These are phyloP conservation scores for Chaetomium sp. DNA, from an alignment of 2,329 filamentous ascomycete species.

Conservation along the genomic window DNA sequence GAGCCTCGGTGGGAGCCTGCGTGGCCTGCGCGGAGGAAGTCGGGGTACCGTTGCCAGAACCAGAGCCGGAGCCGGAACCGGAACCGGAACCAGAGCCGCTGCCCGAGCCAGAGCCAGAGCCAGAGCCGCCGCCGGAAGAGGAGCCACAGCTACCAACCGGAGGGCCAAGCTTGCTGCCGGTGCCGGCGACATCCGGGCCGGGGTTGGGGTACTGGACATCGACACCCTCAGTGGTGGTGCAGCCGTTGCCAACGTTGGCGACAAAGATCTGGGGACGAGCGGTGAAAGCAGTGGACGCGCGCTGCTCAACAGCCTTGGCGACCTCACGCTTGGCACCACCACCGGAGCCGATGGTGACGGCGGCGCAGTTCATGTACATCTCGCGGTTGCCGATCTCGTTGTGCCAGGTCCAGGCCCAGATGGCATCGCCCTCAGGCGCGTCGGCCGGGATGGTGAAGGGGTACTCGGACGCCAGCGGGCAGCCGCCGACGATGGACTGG, in stretches of 20 bases:
- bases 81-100: conserved; percentile 10
- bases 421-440: conserved; percentile 51
- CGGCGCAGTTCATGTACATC: conserved; percentile 83
- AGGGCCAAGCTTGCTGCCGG: conserved; percentile 1
- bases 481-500: conserved; percentile 50
- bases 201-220: conserved; percentile 63
- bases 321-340: conserved; percentile 26
- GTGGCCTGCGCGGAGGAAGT: conserved; percentile 13
- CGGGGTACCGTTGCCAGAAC: conserved; percentile 13
- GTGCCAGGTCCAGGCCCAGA: conserved; percentile 74
- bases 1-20: not conserved
- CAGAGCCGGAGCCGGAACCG: conserved; percentile 18
- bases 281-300: conserved; percentile 40
- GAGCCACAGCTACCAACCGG: conserved; percentile 27
- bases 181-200: conserved; percentile 18
- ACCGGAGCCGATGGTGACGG: conserved; percentile 51
- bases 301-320: conserved; percentile 11
- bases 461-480: conserved; percentile 48
- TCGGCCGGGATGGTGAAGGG: conserved; percentile 61
- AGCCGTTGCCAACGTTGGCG: conserved; percentile 58
- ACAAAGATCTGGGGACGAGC: conserved; percentile 62
- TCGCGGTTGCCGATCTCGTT: conserved; percentile 72
- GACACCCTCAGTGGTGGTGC: conserved; percentile 45
- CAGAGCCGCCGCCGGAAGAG: conserved; percentile 16
- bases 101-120: conserved; percentile 20